phyloP scores from a whole-genome alignment of 2,329 filamentous ascomycete genomes.

The Dactylellina cionopaga region DNA sequence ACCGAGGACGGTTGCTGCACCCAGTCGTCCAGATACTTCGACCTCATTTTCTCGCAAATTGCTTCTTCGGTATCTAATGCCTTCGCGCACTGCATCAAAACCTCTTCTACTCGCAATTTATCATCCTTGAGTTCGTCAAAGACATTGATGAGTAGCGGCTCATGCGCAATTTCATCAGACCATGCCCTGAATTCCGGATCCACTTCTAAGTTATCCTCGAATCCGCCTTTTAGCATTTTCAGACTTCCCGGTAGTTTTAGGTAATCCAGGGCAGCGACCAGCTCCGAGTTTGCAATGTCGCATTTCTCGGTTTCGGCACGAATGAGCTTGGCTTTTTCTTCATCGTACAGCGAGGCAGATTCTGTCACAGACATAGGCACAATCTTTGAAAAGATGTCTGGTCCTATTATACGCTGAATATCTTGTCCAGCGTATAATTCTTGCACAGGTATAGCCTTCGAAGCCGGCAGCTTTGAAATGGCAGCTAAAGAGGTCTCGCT shows the following conservation, averaged over 20 bases:
- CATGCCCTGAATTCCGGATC: slow-evolving; percentile 92
- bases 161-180: slow-evolving; percentile 88
- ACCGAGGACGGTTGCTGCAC: slow-evolving; percentile 94
- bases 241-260: slow-evolving; percentile 87
- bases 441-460: slow-evolving; percentile 95
- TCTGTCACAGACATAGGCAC: slow-evolving; percentile 96
- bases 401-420: slow-evolving; percentile 94
- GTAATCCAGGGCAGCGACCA: slow-evolving; percentile 94
- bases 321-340: slow-evolving; percentile 96
- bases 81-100: slow-evolving; percentile 82
- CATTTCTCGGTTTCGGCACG: slow-evolving; percentile 93
- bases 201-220: slow-evolving; percentile 81
- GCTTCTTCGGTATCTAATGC: slow-evolving; percentile 96
- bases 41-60: slow-evolving; percentile 98
- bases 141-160: slow-evolving; percentile 76
- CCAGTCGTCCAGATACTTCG: slow-evolving; percentile 95
- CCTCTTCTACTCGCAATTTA: slow-evolving; percentile 76
- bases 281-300: slow-evolving; percentile 90
- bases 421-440: slow-evolving; percentile 97
- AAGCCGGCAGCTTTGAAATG: slow-evolving; percentile 90
- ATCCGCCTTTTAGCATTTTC: slow-evolving; percentile 89
- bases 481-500: slow-evolving; percentile 81
- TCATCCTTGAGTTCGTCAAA: slow-evolving; percentile 82
- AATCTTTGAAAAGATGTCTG: slow-evolving; percentile 96
- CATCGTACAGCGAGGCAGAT: slow-evolving; percentile 94